Evolutionary conservation across 306 rosid species (phyloP).

Genomic region (Trifolium repens): DNA sequence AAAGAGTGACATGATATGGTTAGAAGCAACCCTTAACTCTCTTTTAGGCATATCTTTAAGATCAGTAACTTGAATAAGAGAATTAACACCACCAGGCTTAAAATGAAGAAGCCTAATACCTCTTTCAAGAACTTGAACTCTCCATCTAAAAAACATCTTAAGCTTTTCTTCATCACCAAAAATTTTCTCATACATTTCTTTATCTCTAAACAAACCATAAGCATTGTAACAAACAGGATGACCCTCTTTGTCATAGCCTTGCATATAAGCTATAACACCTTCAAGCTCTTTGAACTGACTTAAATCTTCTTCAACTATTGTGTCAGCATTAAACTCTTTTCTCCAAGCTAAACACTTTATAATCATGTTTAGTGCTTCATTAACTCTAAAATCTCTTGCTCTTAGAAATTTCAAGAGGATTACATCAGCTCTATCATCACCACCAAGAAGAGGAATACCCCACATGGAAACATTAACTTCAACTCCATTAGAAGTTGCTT

Average conservation of each 20-base stretch:
- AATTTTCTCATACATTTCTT: constrained; percentile 78
- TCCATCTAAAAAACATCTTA: constrained; percentile 85
- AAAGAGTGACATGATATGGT: constrained; percentile 85
- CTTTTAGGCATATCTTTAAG: constrained; percentile 97
- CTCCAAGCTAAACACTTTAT: constrained; percentile 79
- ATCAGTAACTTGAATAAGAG: constrained; percentile 91
- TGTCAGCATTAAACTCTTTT: constrained; percentile 69
- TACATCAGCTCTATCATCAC: constrained; percentile 78
- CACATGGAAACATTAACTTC: constrained; percentile 60
- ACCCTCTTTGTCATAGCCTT: constrained; percentile 75
- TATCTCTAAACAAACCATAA: constrained; percentile 78
- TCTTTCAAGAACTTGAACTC: constrained; percentile 89
- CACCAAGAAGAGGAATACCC: constrained; percentile 68
- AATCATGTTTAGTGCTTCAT: constrained; percentile 72
- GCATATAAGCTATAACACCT: constrained; percentile 91
- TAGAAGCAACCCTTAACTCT: constrained; percentile 92
- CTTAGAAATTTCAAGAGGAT: constrained; percentile 84
- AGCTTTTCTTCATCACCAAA: constrained; percentile 94
- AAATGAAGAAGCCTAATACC: constrained; percentile 81
- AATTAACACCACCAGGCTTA: constrained; percentile 87
- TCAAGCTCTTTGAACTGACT: constrained; percentile 86
- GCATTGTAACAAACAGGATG: constrained; percentile 97
- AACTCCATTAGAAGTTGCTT: background rate
- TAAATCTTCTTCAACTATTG: constrained; percentile 70
- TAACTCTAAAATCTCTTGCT: constrained; percentile 84